These are phyloP conservation scores for Datisca glomerata DNA, from an alignment of 306 rosid species.

Conservation along the genomic window DNA sequence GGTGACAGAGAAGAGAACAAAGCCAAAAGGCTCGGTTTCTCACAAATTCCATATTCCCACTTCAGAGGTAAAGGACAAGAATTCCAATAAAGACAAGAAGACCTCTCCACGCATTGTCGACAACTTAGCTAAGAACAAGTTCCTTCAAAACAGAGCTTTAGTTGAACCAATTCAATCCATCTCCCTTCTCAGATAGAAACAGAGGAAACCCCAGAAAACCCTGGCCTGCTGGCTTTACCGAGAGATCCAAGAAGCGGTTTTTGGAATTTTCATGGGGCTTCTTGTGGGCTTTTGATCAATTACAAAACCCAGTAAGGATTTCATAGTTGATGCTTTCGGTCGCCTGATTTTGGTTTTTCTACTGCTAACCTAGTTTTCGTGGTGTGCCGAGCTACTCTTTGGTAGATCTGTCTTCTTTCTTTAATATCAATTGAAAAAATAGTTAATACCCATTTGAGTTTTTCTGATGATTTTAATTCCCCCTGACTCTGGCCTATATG, in stretches of 20 bases:
- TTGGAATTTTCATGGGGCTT: constrained; percentile 27
- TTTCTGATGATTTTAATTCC: not conserved
- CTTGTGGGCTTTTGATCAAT: constrained; percentile 27
- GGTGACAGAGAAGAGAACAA: not conserved
- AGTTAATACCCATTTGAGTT: constrained; percentile 5
- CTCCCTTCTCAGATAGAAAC: constrained; percentile 8
- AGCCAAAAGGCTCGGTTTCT: constrained; percentile 25
- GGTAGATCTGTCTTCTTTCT: not conserved
- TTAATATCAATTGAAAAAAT: no score
- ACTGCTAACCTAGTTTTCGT: not conserved
- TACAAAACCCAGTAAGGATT: constrained; percentile 38
- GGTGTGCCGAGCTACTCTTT: not conserved
- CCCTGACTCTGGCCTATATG: not conserved
- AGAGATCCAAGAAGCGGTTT: constrained; percentile 24
- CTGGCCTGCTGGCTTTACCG: constrained; percentile 3
- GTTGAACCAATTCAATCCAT: constrained; percentile 18
- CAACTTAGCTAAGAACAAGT: constrained; percentile 45
- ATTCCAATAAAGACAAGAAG: constrained; percentile 52
- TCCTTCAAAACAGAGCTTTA: constrained; percentile 22
- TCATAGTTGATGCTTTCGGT: not conserved
- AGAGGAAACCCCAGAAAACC: constrained; percentile 9
- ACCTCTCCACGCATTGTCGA: constrained; percentile 59
- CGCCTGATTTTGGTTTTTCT: constrained; percentile 7
- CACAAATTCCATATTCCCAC: constrained; percentile 53
- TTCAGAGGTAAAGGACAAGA: constrained; percentile 36